Evolutionary conservation across 768 basidiomycete species (phyloP), one percentile per base, ranked within the genome.

Genomic region (Tricholoma flavovirens): DNA sequence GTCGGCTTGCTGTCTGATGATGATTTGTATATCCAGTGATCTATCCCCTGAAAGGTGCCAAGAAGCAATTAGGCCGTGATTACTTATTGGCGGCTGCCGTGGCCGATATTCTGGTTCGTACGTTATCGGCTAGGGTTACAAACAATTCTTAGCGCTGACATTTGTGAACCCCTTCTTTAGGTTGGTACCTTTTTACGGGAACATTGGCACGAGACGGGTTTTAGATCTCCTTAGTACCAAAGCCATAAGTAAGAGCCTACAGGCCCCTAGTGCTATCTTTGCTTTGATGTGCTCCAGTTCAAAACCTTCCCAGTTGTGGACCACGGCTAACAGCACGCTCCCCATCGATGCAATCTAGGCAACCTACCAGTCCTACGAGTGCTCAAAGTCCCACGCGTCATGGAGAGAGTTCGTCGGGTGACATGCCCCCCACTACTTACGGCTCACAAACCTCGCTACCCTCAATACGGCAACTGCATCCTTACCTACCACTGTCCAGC

Each of bases 401-500:
- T 24, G 60, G 50, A 24, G 58, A 57, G 52, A 62, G 64, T 32
- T 56, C 68, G 36, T 59, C 64, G 42, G 64, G 26, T 49, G 63
- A 68, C 59, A 55, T 61, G 21, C 53, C 63, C 14, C 56, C 61
- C 22, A 22, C 57, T 14, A 64, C 54, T 24, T 62, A 66, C 49
- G 49, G 70, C 68, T 45, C 61, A 24, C 72, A 71, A 35, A 72
- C 72, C 2, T 73, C 74, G 49, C 74, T 88, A 24, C 87, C 87
- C 4, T 82, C 87, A 50, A 88, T 89, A 63, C 82, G 82, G 51
- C 81, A 85, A 32, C 73, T 88, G 21, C 84, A 87, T 66, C 83
- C 83, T 26, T 83, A 82, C 68, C 77, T 85, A 19, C 79, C 81
- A 3, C 80, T 79, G n/a, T 72, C 84, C 7, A 74, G 75, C n/a